These are phyloP conservation scores for Candida caryicola DNA, from an alignment of 805 yeast genomes.

Conservation along the genomic window DNA sequence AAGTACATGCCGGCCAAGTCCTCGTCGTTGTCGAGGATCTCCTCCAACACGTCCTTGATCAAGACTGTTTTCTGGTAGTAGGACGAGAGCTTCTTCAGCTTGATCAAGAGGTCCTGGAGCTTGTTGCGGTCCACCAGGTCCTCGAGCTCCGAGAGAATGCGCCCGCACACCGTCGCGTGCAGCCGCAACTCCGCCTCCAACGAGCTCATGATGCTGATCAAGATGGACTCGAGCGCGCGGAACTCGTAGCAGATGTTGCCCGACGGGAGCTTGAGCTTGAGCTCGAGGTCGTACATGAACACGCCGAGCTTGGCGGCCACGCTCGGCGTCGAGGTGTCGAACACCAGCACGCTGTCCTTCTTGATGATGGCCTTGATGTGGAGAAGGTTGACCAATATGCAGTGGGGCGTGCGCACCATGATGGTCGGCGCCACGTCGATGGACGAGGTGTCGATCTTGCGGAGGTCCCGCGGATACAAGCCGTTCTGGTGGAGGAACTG, in stretches of 20 bases:
- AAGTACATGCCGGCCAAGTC: slow-evolving; percentile 79
- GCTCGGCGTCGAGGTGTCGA: slow-evolving; percentile 70
- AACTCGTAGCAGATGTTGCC: slow-evolving; percentile 58
- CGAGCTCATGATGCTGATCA: slow-evolving; percentile 75
- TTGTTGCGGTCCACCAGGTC: slow-evolving; percentile 74
- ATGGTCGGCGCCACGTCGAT: slow-evolving; percentile 87
- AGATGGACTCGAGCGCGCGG: slow-evolving; percentile 75
- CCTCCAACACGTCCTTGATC: slow-evolving; percentile 80
- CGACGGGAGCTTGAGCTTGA: slow-evolving; percentile 51
- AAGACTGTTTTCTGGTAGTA: slow-evolving; percentile 74
- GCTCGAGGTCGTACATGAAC: slow-evolving; percentile 80
- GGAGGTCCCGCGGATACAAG: slow-evolving; percentile 78
- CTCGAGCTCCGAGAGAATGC: slow-evolving; percentile 68
- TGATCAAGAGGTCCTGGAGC: slow-evolving; percentile 67
- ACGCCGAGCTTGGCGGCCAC: slow-evolving; percentile 70
- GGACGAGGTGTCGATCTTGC: slow-evolving; percentile 74
- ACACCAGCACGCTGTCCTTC: slow-evolving; percentile 72
- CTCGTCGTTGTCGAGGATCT: slow-evolving; percentile 80
- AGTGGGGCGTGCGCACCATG: slow-evolving; percentile 67
- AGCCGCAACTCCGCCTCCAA: slow-evolving; percentile 71
- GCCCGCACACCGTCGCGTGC: slow-evolving; percentile 57
- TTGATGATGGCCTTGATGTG: slow-evolving; percentile 90
- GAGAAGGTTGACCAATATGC: slow-evolving; percentile 77
- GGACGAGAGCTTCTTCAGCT: slow-evolving; percentile 66
- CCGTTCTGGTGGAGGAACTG: slow-evolving; percentile 68